Conservation (phyloP, 495 filamentous ascomycete genomes). For the Penicillium cinerascens region DNA sequence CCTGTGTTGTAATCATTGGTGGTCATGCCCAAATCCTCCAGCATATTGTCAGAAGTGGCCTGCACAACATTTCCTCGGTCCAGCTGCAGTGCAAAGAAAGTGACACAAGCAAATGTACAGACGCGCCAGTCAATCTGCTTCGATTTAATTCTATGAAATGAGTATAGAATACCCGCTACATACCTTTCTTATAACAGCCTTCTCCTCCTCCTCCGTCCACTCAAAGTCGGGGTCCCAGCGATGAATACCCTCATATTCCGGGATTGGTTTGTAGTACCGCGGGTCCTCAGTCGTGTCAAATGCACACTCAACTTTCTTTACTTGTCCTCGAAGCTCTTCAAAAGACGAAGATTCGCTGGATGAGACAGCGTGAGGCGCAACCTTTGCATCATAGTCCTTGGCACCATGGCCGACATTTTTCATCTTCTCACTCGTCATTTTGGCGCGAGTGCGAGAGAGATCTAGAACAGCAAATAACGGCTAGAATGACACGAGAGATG, state of each 20-base stretch:
- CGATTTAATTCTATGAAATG: not conserved
- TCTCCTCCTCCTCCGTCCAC: slow-evolving; percentile 70
- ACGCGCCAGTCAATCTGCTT: slow-evolving; percentile 54
- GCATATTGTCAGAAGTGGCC: slow-evolving; percentile 68
- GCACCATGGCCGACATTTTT: slow-evolving; percentile 2
- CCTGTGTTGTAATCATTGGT: slow-evolving; percentile 79
- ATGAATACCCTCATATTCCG: slow-evolving; percentile 65
- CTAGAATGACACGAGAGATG: not conserved
- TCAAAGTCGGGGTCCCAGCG: slow-evolving; percentile 70
- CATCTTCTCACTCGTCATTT: slow-evolving; percentile 22
- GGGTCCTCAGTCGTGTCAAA: slow-evolving; percentile 43
- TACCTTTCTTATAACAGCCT: slow-evolving; percentile 62
- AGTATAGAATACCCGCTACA: not conserved
- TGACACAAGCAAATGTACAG: slow-evolving; percentile 65
- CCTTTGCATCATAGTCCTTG: slow-evolving; percentile 11
- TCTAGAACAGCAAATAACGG: not conserved
- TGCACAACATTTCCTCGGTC: slow-evolving; percentile 74
- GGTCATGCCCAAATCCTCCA: slow-evolving; percentile 55
- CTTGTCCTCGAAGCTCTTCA: slow-evolving; percentile 8
- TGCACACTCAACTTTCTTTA: slow-evolving; percentile 22
- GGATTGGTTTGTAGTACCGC: slow-evolving; percentile 56
- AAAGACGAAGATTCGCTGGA: slow-evolving; percentile 19
- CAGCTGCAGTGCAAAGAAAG: slow-evolving; percentile 80
- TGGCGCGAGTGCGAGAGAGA: not conserved
- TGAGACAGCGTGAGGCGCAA: slow-evolving; percentile 1